Evolutionary conservation across 2,329 filamentous ascomycete species (phyloP).

Genomic region (Fusarium brachygibbosum): DNA sequence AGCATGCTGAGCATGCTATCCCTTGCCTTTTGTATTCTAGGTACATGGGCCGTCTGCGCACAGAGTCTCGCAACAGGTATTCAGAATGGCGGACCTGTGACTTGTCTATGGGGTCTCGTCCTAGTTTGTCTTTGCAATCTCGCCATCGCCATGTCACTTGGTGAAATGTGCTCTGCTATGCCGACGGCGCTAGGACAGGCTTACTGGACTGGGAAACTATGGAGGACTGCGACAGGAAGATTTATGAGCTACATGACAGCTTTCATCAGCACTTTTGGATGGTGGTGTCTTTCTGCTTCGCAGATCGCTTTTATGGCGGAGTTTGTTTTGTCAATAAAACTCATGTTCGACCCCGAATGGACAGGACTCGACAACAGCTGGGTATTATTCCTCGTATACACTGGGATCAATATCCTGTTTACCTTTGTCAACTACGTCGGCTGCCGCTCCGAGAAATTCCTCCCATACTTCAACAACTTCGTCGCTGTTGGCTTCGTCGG

Average conservation of each 20-base stretch:
- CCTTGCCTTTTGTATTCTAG: slow-evolving; percentile 68
- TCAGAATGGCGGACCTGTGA: slow-evolving; percentile 65
- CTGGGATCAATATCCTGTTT: slow-evolving; percentile 63
- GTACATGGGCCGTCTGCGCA: slow-evolving; percentile 70
- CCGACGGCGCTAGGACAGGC: slow-evolving; percentile 71
- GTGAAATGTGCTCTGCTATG: slow-evolving; percentile 69
- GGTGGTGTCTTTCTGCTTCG: slow-evolving; percentile 69
- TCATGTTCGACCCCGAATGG: slow-evolving; percentile 65
- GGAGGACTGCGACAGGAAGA: slow-evolving; percentile 58
- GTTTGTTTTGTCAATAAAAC: slow-evolving; percentile 66
- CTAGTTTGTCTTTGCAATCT: slow-evolving; percentile 65
- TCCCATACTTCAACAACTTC: slow-evolving; percentile 68
- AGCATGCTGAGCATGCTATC: slow-evolving; percentile 68
- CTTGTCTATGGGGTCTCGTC: slow-evolving; percentile 67
- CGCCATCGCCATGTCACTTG: slow-evolving; percentile 67
- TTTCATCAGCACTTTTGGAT: slow-evolving; percentile 71
- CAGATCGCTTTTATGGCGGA: slow-evolving; percentile 70
- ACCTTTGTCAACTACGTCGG: slow-evolving; percentile 65
- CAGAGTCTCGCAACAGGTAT: slow-evolving; percentile 62
- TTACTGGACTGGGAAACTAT: slow-evolving; percentile 62
- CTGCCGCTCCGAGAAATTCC: slow-evolving; percentile 59
- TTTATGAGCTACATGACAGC: slow-evolving; percentile 69
- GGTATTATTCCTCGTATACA: slow-evolving; percentile 68
- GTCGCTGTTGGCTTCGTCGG: slow-evolving; percentile 65
- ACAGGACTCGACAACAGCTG: slow-evolving; percentile 59